phyloP scores from a whole-genome alignment of 352 stramenopile species.

The Aphanomyces astaci region DNA sequence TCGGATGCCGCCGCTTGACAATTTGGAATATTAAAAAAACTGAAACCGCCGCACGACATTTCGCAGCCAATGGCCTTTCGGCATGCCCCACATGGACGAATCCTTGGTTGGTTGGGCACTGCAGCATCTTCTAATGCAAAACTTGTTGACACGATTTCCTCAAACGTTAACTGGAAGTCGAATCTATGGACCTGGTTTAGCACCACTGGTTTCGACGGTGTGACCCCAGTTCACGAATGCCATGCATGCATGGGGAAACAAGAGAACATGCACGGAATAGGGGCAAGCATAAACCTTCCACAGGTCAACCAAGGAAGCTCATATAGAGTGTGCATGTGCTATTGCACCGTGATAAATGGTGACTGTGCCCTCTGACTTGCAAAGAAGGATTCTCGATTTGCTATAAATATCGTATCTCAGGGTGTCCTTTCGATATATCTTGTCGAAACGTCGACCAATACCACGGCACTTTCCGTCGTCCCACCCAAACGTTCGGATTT shows the following conservation, averaged over 20 bases:
- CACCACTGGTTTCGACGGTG: too few relatives aligned
- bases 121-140: too few relatives aligned
- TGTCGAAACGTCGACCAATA: neutral
- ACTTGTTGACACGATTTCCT: too few relatives aligned
- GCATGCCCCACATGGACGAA: neutral
- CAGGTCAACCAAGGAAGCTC: neutral
- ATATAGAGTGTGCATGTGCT: neutral
- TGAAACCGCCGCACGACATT: neutral
- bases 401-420: neutral
- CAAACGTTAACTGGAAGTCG: too few relatives aligned
- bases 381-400: too few relatives aligned
- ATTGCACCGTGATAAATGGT: too few relatives aligned
- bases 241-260: too few relatives aligned
- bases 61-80: neutral
- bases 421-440: neutral
- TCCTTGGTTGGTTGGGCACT: too few relatives aligned
- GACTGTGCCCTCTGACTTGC: too few relatives aligned
- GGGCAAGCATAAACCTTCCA: neutral
- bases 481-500: conserved; percentile 10
- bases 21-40: neutral
- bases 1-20: neutral
- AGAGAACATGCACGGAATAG: too few relatives aligned
- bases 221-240: too few relatives aligned
- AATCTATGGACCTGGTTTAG: too few relatives aligned
- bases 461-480: neutral